phyloP scores from a whole-genome alignment of 371 early-diverging fungal genomes.

The Circinella umbellata region DNA sequence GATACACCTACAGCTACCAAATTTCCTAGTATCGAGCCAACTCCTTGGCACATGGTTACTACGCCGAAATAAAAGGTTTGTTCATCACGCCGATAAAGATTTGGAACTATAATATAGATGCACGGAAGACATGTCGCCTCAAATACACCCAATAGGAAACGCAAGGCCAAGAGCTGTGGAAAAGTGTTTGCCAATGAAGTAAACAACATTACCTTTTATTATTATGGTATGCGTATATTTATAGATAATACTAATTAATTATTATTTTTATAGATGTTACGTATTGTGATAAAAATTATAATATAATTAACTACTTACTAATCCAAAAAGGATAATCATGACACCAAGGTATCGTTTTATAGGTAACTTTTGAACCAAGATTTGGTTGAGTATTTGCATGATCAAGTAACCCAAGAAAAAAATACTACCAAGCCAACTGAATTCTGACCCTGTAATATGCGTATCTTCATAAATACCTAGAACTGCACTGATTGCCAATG shows the following conservation, averaged over 20 bases:
- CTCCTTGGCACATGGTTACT: constrained; percentile 26
- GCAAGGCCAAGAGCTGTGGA: constrained; percentile 28
- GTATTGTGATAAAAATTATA: background rate
- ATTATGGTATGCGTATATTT: too few species aligned
- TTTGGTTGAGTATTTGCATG: constrained; percentile 16
- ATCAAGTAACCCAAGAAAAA: constrained; percentile 16
- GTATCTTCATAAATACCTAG: constrained; percentile 33
- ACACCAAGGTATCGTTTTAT: constrained; percentile 27
- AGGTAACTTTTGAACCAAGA: constrained; percentile 28
- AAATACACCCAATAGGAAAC: constrained; percentile 41
- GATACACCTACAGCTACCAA: constrained; percentile 33
- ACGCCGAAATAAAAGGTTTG: constrained; percentile 32
- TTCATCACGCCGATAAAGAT: constrained; percentile 40
- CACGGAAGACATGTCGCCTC: constrained; percentile 39
- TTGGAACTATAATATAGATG: constrained; percentile 31
- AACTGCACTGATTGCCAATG: constrained; percentile 32
- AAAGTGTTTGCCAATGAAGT: constrained; percentile 33
- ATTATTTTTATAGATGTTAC: too few species aligned
- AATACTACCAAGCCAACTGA: constrained; percentile 21
- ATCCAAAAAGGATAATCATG: constrained; percentile 35
- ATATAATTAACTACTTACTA: constrained; percentile 1
- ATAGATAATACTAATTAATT: too few species aligned
- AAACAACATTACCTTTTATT: constrained; percentile 16
- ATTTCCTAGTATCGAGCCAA: constrained; percentile 33
- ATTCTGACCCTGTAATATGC: constrained; percentile 27